phyloP scores from a whole-genome alignment of 1,284 basidiomycete genomes.

The Rhodotorula sp. region DNA sequence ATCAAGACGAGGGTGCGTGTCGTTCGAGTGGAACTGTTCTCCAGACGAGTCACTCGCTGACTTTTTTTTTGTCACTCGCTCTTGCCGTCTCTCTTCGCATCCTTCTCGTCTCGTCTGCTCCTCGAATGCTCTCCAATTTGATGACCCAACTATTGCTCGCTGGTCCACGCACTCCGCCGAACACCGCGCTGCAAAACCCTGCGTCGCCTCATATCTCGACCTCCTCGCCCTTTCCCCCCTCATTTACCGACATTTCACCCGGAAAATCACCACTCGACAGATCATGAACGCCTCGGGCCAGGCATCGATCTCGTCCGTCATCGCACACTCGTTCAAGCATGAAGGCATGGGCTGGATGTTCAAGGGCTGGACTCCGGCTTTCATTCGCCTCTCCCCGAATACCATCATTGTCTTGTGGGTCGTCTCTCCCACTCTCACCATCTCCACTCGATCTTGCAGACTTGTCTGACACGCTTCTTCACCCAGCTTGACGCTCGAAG shows the following conservation, averaged over 20 bases:
- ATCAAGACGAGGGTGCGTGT: slow-evolving; percentile 61
- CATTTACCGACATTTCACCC: no score
- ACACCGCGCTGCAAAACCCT: background rate
- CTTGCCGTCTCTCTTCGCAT: background rate
- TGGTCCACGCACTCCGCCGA: background rate
- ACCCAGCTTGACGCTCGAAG: slow-evolving; percentile 36
- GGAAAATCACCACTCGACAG: slow-evolving; percentile 55
- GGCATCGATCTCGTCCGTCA: slow-evolving; percentile 61
- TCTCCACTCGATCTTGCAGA: background rate
- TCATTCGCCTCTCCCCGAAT: slow-evolving; percentile 44
- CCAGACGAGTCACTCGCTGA: background rate
- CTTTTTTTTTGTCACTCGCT: background rate
- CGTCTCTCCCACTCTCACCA: background rate
- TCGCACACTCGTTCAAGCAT: slow-evolving; percentile 66
- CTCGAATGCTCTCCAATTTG: background rate
- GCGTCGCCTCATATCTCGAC: background rate
- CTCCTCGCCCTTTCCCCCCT: background rate
- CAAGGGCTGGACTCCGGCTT: slow-evolving; percentile 59
- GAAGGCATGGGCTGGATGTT: slow-evolving; percentile 91
- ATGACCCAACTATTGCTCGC: background rate
- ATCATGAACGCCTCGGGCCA: slow-evolving; percentile 83
- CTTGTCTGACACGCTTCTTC: background rate
- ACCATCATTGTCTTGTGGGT: slow-evolving; percentile 42
- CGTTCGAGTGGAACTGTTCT: background rate
- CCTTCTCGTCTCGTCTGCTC: background rate